A percentile compares a stretch with the other conserved stretches of the same genome.
These are phyloP conservation scores for Leishmania turanica DNA, from an alignment of 208 protist species.

Conservation along the genomic window DNA sequence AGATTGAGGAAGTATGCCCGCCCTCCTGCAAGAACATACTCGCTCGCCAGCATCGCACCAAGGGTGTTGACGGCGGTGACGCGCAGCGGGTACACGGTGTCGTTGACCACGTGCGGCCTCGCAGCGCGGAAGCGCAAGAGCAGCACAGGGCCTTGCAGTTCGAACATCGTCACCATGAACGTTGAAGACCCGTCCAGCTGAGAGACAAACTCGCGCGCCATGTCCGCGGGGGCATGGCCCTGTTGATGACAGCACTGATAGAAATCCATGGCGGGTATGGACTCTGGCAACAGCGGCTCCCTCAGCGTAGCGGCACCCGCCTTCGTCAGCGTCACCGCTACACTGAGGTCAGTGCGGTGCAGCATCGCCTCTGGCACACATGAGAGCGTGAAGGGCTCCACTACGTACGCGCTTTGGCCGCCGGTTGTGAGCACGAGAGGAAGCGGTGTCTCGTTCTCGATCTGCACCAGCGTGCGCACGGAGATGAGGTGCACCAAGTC, in stretches of 20 bases:
- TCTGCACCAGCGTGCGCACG: constrained; percentile 30
- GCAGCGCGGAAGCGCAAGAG: constrained; percentile 23
- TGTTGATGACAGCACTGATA: constrained; percentile 24
- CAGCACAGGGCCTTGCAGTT: constrained; percentile 23
- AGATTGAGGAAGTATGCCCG: constrained; percentile 27
- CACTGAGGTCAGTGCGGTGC: constrained; percentile 21
- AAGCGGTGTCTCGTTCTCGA: constrained; percentile 33
- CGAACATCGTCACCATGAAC: constrained; percentile 28
- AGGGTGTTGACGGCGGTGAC: constrained; percentile 22
- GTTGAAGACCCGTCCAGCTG: constrained; percentile 33
- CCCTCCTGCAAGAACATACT: constrained; percentile 13
- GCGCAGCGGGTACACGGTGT: constrained; percentile 26
- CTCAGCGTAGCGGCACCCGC: constrained; percentile 14
- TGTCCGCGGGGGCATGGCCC: constrained; percentile 12
- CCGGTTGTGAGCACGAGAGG: constrained; percentile 21
- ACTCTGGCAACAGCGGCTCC: constrained; percentile 26
- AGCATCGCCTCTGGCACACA: constrained; percentile 37
- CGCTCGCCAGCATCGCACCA: constrained; percentile 20
- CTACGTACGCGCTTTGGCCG: constrained; percentile 12
- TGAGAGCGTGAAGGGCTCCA: constrained; percentile 25
- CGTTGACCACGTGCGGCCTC: constrained; percentile 27
- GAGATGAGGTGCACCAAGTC: constrained; percentile 13
- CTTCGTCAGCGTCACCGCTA: constrained; percentile 8
- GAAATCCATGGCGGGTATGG: constrained; percentile 18
- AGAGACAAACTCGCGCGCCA: constrained; percentile 31